phyloP scores from a whole-genome alignment of 768 basidiomycete genomes.

The Tubosaeta sp. region DNA sequence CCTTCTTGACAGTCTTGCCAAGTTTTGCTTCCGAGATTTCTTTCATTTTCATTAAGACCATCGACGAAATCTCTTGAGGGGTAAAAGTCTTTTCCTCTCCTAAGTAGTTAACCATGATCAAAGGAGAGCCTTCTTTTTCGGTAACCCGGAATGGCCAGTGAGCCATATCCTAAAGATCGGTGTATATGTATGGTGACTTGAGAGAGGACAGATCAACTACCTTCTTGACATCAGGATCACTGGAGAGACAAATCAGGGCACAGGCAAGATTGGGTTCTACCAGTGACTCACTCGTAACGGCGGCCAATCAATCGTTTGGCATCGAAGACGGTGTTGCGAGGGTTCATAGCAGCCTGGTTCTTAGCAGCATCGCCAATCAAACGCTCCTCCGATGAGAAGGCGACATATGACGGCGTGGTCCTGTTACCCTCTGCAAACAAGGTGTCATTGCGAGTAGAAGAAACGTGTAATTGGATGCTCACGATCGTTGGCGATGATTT shows the following conservation, averaged over 20 bases:
- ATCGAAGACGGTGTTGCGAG: conserved; percentile 97
- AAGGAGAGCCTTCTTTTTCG: conserved; percentile 94
- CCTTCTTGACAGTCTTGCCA: conserved; percentile 97
- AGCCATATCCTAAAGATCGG: conserved; percentile 66
- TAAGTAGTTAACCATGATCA: conserved; percentile 95
- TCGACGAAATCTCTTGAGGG: conserved; percentile 99
- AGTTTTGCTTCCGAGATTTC: conserved; percentile 99
- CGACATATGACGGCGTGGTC: conserved; percentile 98
- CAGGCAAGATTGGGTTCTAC: background rate
- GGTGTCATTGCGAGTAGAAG: background rate
- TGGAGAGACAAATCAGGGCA: conserved; percentile 26
- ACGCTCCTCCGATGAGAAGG: conserved; percentile 94
- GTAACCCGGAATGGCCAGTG: conserved; percentile 99
- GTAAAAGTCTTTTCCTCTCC: conserved; percentile 94
- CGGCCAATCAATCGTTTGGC: conserved; percentile 99
- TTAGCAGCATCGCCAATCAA: conserved; percentile 98
- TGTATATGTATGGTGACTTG: background rate
- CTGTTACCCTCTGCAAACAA: conserved; percentile 82
- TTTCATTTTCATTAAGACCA: conserved; percentile 99
- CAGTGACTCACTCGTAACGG: conserved; percentile 74
- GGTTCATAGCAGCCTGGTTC: conserved; percentile 99
- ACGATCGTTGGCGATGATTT: conserved; percentile 98
- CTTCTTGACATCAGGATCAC: conserved; percentile 93
- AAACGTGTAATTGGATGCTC: conserved; percentile 30
- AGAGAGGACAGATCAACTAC: conserved; percentile 23